Percentiles rank a stretch among this genome's conserved stretches.
phyloP scores from a whole-genome alignment of 805 yeast genomes.

The Candida fluviatilis region DNA sequence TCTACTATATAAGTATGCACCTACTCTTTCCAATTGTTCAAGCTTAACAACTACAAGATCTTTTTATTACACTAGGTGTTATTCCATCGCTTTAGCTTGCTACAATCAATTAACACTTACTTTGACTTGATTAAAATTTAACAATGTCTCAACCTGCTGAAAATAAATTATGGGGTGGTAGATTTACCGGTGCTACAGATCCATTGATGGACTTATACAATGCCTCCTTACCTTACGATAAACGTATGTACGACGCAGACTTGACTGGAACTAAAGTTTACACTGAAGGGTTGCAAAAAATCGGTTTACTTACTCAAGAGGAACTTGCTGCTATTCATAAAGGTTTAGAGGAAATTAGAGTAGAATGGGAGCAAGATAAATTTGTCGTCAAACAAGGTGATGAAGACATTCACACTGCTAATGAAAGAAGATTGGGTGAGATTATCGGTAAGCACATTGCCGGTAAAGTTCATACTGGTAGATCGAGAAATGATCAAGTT shows the following conservation, averaged over 20 bases:
- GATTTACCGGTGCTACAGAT: constrained; percentile 95
- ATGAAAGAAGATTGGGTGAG: constrained; percentile 96
- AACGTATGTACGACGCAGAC: constrained; percentile 92
- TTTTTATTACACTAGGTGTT: too few species aligned
- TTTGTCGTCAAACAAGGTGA: constrained; percentile 84
- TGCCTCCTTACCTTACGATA: constrained; percentile 94
- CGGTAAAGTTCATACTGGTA: constrained; percentile 99
- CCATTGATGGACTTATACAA: constrained; percentile 97
- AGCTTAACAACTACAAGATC: too few species aligned
- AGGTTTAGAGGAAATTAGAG: constrained; percentile 67
- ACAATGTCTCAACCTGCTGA: constrained; percentile 46
- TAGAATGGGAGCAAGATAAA: constrained; percentile 72
- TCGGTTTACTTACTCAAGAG: constrained; percentile 66
- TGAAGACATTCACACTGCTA: constrained; percentile 98
- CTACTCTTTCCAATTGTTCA: too few species aligned
- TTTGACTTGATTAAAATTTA: too few species aligned
- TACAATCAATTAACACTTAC: too few species aligned
- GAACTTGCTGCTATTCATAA: constrained; percentile 80
- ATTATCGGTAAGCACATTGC: constrained; percentile 89
- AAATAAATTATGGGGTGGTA: constrained; percentile 93
- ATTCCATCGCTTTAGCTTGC: too few species aligned
- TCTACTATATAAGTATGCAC: background rate
- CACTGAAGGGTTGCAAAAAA: constrained; percentile 78
- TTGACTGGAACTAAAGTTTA: constrained; percentile 91
- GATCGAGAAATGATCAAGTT: constrained; percentile 97